phyloP scores from a whole-genome alignment of 2,329 filamentous ascomycete species.

The Aspergillus sp. region DNA sequence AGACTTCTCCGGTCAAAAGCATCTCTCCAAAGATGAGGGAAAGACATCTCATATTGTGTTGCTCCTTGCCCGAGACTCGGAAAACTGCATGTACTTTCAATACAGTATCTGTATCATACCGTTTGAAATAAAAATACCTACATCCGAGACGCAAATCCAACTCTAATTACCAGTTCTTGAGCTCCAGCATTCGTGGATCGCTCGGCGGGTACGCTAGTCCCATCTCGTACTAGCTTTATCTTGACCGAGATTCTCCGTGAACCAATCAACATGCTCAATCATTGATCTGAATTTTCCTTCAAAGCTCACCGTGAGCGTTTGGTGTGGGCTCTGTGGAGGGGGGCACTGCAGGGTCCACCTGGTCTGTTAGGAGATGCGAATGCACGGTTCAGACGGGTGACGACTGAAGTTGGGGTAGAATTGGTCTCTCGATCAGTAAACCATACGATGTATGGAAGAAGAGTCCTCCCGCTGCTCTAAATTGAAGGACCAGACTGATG shows the following conservation, averaged over 20 bases:
- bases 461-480: not conserved
- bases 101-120: not conserved
- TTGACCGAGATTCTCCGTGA: constrained; percentile 25
- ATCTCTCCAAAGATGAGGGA: not conserved
- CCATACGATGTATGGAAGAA: not conserved
- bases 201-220: constrained; percentile 28
- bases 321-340: constrained; percentile 8
- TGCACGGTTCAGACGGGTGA: not conserved
- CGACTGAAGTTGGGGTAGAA: not conserved
- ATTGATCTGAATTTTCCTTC: constrained; percentile 23
- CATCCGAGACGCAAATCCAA: not conserved
- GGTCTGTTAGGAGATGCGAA: not conserved
- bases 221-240: constrained; percentile 4
- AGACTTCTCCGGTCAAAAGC: not conserved
- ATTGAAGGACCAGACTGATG: not conserved
- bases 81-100: not conserved
- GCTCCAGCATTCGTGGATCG: constrained; percentile 21
- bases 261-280: constrained; percentile 15
- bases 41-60: not conserved
- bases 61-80: too few relatives aligned
- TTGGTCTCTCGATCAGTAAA: not conserved
- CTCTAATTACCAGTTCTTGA: not conserved
- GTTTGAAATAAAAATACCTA: not conserved
- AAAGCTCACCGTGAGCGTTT: not conserved
- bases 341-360: not conserved